Base-by-base conservation (phyloP, 805 yeast species). In the Saccharomyces mikatae region DNA sequence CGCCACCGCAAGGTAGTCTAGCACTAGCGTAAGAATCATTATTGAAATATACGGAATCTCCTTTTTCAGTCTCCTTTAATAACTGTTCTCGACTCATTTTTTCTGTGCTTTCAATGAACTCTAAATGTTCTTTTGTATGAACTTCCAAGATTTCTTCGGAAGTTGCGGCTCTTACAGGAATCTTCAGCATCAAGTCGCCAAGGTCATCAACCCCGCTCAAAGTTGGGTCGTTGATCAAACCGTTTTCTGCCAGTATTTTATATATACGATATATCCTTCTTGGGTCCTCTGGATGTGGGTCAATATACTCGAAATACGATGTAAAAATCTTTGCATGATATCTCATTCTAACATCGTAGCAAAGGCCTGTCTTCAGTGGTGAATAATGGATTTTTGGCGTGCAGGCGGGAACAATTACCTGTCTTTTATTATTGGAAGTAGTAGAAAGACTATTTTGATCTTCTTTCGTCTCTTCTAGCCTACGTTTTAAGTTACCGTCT, bases 241-340 rank as follows among this genome's bases (percentile, higher is more conserved):
- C 99, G 41, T 94, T 90, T 66, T 94, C 97, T 0, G 97, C 97
- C 47, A 94, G 77, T 46, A 87, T 86, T 72, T 94, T 90, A 74
- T 94, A 94, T 49, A 94, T 88, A 54, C 98, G 79, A 71, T 91
- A 94, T 41, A 92, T 91, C 61, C 99, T 82, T 58, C 99, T 79
- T 10, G 99, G 99, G 67, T 94, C 99, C 69, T 94, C 99, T 4
- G 99, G 99, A 68, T 94, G 99, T 1, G 98, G 99, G 67, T 94
- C 99, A 52, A 92, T 89, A 71, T 92, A 92, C 69, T 92, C 97
- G 63, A 82, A 87, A 61, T 92, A 89, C 1, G 94, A 86, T 2
- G 96, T 89, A 72, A 87, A 91, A 52, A 94, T 85, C 67, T 90
- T 89, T 44, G 97, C 96, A 69, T 94, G 99, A 70, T 92, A 94